phyloP scores from a whole-genome alignment of 108 stramenopile genomes.

The Skeletonema marinoi region DNA sequence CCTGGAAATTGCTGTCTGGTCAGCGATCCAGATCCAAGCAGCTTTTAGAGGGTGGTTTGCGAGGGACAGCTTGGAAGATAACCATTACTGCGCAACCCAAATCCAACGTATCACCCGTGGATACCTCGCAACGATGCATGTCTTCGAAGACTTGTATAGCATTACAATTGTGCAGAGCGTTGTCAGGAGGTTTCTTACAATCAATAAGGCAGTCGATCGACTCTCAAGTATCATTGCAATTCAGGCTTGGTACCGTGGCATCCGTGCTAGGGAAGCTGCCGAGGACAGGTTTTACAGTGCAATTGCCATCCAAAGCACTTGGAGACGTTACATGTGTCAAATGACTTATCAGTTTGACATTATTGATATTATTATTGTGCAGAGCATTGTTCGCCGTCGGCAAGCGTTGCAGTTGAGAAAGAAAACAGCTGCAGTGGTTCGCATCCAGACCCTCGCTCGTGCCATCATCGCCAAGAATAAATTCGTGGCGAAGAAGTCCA shows the following conservation, averaged over 20 bases:
- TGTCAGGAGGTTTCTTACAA: constrained; percentile 52
- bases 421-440: constrained; percentile 18
- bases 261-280: constrained; percentile 32
- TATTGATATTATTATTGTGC: constrained; percentile 71
- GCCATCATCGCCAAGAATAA: constrained; percentile 28
- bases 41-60: constrained; percentile 68
- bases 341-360: constrained; percentile 56
- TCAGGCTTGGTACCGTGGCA: constrained; percentile 56
- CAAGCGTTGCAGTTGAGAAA: constrained; percentile 30
- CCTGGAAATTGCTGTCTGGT: constrained; percentile 51
- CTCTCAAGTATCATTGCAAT: constrained; percentile 50
- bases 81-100: constrained; percentile 57
- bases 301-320: constrained; percentile 57
- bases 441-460: constrained; percentile 33
- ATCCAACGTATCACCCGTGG: constrained; percentile 78
- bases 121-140: constrained; percentile 60
- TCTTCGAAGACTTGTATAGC: constrained; percentile 69
- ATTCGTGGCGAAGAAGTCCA: constrained; percentile 14
- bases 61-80: constrained; percentile 58
- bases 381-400: constrained; percentile 63
- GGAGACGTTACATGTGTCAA: constrained; percentile 56
- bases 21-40: constrained; percentile 66
- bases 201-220: constrained; percentile 40
- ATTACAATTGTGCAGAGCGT: constrained; percentile 65
- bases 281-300: constrained; percentile 41